A percentile compares a stretch with the other conserved stretches of the same genome.
Conservation (phyloP, 805 yeast genomes). For the Diddensiella transvaalensis region DNA sequence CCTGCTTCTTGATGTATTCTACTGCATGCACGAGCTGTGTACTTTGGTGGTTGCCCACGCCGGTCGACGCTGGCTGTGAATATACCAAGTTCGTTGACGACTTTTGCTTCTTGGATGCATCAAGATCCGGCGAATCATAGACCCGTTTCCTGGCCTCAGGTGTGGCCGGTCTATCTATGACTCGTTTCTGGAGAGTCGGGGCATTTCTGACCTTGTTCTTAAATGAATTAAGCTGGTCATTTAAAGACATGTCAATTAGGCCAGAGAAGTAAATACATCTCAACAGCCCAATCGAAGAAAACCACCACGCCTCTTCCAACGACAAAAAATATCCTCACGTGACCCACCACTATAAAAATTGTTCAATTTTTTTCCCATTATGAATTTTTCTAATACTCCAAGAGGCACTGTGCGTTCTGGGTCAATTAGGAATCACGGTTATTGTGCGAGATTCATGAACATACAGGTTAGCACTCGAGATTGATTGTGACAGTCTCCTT, state of each 20-base stretch:
- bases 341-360: too few species aligned
- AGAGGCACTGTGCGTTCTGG: neutral
- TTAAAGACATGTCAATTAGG: conserved; percentile 24
- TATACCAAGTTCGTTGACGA: conserved; percentile 18
- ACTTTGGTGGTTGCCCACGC: conserved; percentile 60
- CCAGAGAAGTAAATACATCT: neutral
- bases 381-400: neutral
- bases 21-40: conserved; percentile 89
- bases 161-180: conserved; percentile 1
- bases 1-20: conserved; percentile 71
- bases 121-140: neutral
- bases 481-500: neutral
- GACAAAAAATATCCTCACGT: too few species aligned
- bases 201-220: conserved; percentile 57
- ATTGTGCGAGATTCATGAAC: neutral
- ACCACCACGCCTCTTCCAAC: too few species aligned
- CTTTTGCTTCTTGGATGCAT: conserved; percentile 13
- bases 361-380: too few species aligned
- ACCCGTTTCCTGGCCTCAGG: neutral
- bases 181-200: conserved; percentile 34
- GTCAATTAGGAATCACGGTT: neutral
- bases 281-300: neutral
- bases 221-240: conserved; percentile 63
- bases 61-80: conserved; percentile 37
- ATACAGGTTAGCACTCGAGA: neutral